A percentile compares a stretch with the other conserved stretches of the same genome.
These are phyloP conservation scores for Aureobasidium sp. DNA, from an alignment of 2,329 filamentous ascomycete genomes.

Conservation along the genomic window DNA sequence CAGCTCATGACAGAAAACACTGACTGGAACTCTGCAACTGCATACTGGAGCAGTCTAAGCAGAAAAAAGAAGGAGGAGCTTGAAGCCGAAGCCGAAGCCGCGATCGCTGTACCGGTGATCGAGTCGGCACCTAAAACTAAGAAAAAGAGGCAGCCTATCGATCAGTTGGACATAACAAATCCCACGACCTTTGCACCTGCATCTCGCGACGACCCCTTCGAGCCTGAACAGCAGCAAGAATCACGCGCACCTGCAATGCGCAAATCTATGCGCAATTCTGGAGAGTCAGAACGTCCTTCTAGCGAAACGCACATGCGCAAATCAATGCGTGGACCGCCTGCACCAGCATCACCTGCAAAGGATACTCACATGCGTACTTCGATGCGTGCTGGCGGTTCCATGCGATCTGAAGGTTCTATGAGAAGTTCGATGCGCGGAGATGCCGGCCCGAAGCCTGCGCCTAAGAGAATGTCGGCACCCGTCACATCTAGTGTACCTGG, in stretches of 20 bases:
- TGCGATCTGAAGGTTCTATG: slow-evolving; percentile 20
- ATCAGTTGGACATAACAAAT: slow-evolving; percentile 16
- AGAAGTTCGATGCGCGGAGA: slow-evolving; percentile 25
- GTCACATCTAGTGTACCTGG: slow-evolving; percentile 25
- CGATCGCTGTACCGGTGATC: slow-evolving; percentile 14
- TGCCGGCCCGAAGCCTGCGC: slow-evolving; percentile 18
- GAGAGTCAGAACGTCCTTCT: slow-evolving; percentile 16
- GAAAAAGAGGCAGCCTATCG: slow-evolving; percentile 34
- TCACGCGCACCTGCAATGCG: slow-evolving; percentile 31
- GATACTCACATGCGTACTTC: slow-evolving; percentile 32
- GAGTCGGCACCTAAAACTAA: slow-evolving; percentile 44
- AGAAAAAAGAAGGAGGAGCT: slow-evolving; percentile 56
- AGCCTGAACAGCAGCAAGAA: neutral
- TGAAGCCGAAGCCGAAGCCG: slow-evolving; percentile 46
- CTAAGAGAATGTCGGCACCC: slow-evolving; percentile 15
- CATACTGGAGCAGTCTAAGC: slow-evolving; percentile 63
- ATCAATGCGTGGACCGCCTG: slow-evolving; percentile 30
- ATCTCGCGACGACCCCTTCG: slow-evolving; percentile 6
- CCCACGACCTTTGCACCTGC: slow-evolving; percentile 17
- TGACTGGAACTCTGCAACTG: slow-evolving; percentile 62
- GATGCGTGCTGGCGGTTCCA: slow-evolving; percentile 31
- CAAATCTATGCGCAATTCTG: slow-evolving; percentile 27
- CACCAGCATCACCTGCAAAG: slow-evolving; percentile 16
- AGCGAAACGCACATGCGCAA: slow-evolving; percentile 30
- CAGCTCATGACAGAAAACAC: slow-evolving; percentile 24